These are phyloP conservation scores for Metschnikowia similis DNA, from an alignment of 805 yeast genomes.

Conservation along the genomic window DNA sequence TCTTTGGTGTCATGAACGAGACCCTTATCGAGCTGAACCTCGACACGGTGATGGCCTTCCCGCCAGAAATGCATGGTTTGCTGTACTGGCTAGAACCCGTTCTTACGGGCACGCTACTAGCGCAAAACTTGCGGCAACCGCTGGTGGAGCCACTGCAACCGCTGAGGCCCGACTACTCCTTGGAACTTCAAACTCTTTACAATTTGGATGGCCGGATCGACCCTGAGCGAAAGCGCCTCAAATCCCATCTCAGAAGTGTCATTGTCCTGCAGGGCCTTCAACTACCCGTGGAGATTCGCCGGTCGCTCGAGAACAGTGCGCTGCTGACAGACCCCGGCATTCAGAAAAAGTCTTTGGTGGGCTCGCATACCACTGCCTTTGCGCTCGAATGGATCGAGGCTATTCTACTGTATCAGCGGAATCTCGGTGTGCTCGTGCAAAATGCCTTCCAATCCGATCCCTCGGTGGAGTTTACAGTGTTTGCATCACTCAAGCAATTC, in stretches of 20 bases:
- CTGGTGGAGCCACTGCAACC: background rate
- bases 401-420: slow-evolving; percentile 48
- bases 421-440: slow-evolving; percentile 46
- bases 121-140: background rate
- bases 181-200: slow-evolving; percentile 46
- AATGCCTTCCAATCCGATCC: slow-evolving; percentile 48
- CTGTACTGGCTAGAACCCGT: slow-evolving; percentile 51
- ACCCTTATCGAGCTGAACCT: slow-evolving; percentile 55
- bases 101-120: slow-evolving; percentile 13
- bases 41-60: slow-evolving; percentile 46
- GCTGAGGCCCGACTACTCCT: slow-evolving; percentile 16
- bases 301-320: slow-evolving; percentile 10
- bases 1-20: slow-evolving; percentile 54
- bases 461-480: slow-evolving; percentile 50
- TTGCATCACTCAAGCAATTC: slow-evolving; percentile 57
- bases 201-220: slow-evolving; percentile 52
- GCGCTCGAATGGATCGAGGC: slow-evolving; percentile 69
- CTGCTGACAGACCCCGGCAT: slow-evolving; percentile 4
- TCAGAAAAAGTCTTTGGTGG: background rate
- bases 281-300: slow-evolving; percentile 25
- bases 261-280: slow-evolving; percentile 46
- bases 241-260: slow-evolving; percentile 42
- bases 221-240: slow-evolving; percentile 45
- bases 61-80: slow-evolving; percentile 53
- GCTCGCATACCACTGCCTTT: slow-evolving; percentile 37